A percentile compares a stretch with the other conserved stretches of the same genome.
These are phyloP conservation scores for Cyclotella cryptica DNA, from an alignment of 108 stramenopile genomes.

Conservation along the genomic window DNA sequence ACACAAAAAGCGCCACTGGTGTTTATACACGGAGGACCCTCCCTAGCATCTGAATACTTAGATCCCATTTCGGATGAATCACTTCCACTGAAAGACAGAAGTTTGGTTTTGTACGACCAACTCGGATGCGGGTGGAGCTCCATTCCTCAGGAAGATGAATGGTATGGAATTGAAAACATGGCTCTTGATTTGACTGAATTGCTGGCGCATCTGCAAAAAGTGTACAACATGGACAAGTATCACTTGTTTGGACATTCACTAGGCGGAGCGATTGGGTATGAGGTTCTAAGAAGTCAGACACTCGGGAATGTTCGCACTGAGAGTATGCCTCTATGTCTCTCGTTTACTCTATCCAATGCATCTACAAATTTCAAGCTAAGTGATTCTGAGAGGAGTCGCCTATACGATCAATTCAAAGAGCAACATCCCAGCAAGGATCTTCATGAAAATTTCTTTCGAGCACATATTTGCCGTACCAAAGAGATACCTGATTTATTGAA, in stretches of 20 bases:
- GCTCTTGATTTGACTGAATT: slow-evolving; percentile 41
- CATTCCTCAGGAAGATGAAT: slow-evolving; percentile 36
- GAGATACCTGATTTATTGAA: slow-evolving; percentile 21
- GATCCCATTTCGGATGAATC: slow-evolving; percentile 31
- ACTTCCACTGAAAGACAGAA: slow-evolving; percentile 31
- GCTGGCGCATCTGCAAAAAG: slow-evolving; percentile 26
- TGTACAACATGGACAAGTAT: slow-evolving; percentile 33
- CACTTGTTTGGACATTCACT: slow-evolving; percentile 50
- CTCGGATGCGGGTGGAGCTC: slow-evolving; percentile 59
- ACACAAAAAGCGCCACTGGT: slow-evolving; percentile 32
- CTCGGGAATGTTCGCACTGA: background rate
- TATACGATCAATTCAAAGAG: slow-evolving; percentile 26
- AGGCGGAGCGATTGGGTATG: slow-evolving; percentile 50
- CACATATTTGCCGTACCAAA: slow-evolving; percentile 37
- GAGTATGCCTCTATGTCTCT: slow-evolving; percentile 33
- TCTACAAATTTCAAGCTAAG: slow-evolving; percentile 46
- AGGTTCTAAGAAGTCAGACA: slow-evolving; percentile 26
- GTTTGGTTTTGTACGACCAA: slow-evolving; percentile 56
- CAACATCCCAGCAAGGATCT: slow-evolving; percentile 13
- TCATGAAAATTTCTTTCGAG: slow-evolving; percentile 26
- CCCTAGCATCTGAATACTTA: slow-evolving; percentile 56
- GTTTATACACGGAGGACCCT: slow-evolving; percentile 53
- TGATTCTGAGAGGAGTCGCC: slow-evolving; percentile 25
- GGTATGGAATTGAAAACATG: slow-evolving; percentile 43
- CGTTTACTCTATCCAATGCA: slow-evolving; percentile 47